Percentiles rank a stretch among this genome's conserved stretches.
These are phyloP conservation scores for Fusarium siculi DNA, from an alignment of 2,329 filamentous ascomycete genomes.

Conservation along the genomic window DNA sequence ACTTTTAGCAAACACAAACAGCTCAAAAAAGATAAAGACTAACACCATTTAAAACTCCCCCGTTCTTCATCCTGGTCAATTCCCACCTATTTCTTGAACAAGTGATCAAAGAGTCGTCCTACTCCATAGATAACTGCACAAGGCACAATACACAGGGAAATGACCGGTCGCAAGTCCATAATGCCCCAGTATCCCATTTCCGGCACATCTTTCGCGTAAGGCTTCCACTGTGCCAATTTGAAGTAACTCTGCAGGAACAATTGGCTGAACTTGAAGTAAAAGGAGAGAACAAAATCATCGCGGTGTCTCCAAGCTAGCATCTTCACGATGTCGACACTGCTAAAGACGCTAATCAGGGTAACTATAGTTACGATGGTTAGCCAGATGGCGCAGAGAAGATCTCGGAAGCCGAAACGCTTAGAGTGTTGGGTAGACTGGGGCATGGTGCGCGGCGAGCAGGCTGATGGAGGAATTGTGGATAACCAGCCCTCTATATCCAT, in stretches of 20 bases:
- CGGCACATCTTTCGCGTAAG: fast-evolving
- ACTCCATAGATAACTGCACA: background rate
- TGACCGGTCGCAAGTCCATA: background rate
- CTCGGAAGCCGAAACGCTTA: background rate
- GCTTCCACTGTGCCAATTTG: background rate
- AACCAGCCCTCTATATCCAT: background rate
- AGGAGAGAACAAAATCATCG: background rate
- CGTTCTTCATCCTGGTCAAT: fast-evolving
- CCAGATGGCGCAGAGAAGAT: background rate
- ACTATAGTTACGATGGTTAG: background rate
- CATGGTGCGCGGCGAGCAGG: background rate
- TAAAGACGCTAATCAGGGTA: background rate
- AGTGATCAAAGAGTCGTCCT: background rate
- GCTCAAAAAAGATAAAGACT: fast-evolving
- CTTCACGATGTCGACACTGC: background rate
- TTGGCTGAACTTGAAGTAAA: background rate
- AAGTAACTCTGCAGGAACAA: background rate
- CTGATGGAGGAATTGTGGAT: background rate
- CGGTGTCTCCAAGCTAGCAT: background rate
- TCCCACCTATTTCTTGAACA: background rate
- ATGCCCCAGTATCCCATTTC: too few species aligned
- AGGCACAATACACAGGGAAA: background rate
- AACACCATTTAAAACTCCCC: fast-evolving
- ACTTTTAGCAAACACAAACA: background rate
- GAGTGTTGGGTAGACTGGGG: background rate